Base-by-base conservation (phyloP, 108 stramenopile species). In the Mayamaea pseudoterrestris region DNA sequence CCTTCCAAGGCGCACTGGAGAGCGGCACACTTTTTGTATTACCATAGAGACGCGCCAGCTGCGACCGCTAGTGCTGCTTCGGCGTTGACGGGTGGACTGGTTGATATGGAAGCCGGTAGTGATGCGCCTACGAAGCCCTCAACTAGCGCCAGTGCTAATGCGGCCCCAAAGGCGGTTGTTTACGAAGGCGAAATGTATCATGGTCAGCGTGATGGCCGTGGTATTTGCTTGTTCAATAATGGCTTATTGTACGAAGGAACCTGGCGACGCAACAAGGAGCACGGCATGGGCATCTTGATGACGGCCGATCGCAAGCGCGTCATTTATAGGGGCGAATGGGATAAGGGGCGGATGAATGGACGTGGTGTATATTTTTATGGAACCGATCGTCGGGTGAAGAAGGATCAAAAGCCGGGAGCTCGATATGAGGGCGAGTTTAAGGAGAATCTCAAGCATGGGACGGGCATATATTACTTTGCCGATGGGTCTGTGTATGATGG, bases 121-220 rank as follows among this genome's bases (percentile, higher is more conserved):
- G 27, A 42, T 30, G 39, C 55, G 12, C 41, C 42, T 21, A 3
- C 55, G 27, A 37, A 58, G 17, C 17, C 50, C 28, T 45, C 60
- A 23, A 37, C 48, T 43, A n/a, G 55, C 9, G 34, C 27, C 5
- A 47, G 16, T 12, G 39, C 43, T n/a, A 20, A 41, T 17, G 0
- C 50, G 25, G 41, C 43, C 34, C 58, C 57, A 32, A 76, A 66
- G 12, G 76, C 61, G 43, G 71, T 84, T 20, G 69, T 91, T 36
- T 91, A 91, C 60, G 89, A 91, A 67, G 89, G 89, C 12, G 89
- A 91, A 67, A 74, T 90, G 89, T 64, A 65, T 11, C 55, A 71
- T 35, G 31, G 30, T 22, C 43, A 68, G 16, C 76, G 93, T 18
- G 74, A 89, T 39, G 93, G 93, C 17, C 56, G 65, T 1, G 93